phyloP scores from a whole-genome alignment of 768 basidiomycete genomes.

The Boletus eberwhitei region DNA sequence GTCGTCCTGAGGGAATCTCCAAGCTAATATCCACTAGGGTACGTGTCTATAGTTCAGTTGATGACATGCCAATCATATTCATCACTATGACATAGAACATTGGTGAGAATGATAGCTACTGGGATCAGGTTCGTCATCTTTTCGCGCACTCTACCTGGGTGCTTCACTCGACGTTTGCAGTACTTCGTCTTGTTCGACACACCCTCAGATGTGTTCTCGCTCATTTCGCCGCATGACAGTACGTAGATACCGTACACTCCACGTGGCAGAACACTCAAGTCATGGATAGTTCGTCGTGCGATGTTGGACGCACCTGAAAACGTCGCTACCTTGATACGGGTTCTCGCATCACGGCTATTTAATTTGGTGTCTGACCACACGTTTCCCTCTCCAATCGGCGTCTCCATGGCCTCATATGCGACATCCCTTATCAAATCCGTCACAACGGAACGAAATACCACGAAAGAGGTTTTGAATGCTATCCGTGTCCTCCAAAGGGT shows the following conservation, averaged over 20 bases:
- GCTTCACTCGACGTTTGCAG: conserved; percentile 36
- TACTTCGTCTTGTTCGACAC: conserved; percentile 86
- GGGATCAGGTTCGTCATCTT: conserved; percentile 70
- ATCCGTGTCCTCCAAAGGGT: conserved; percentile 87
- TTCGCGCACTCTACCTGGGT: neutral
- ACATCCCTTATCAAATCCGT: conserved; percentile 66
- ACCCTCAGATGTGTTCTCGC: conserved; percentile 85
- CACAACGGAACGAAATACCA: conserved; percentile 58
- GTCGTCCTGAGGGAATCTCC: conserved; percentile 73
- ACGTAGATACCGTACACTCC: conserved; percentile 29
- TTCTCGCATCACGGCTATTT: conserved; percentile 65
- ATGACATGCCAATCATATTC: conserved; percentile 1
- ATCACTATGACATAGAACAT: conserved; percentile 54
- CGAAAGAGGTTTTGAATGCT: conserved; percentile 88
- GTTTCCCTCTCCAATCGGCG: conserved; percentile 59
- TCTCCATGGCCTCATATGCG: conserved; percentile 63
- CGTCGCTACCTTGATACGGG: conserved; percentile 74
- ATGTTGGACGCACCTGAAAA: conserved; percentile 83
- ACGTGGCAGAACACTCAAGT: conserved; percentile 8
- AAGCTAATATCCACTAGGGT: conserved; percentile 74
- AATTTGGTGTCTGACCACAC: conserved; percentile 76
- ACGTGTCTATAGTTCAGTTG: conserved; percentile 26
- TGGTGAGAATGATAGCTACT: conserved; percentile 71
- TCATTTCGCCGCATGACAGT: conserved; percentile 86
- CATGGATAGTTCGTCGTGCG: conserved; percentile 68